Percentiles rank a stretch among this genome's conserved stretches.
Evolutionary conservation across 352 stramenopile genomes (phyloP).

Genomic region (Sclerospora graminicola): DNA sequence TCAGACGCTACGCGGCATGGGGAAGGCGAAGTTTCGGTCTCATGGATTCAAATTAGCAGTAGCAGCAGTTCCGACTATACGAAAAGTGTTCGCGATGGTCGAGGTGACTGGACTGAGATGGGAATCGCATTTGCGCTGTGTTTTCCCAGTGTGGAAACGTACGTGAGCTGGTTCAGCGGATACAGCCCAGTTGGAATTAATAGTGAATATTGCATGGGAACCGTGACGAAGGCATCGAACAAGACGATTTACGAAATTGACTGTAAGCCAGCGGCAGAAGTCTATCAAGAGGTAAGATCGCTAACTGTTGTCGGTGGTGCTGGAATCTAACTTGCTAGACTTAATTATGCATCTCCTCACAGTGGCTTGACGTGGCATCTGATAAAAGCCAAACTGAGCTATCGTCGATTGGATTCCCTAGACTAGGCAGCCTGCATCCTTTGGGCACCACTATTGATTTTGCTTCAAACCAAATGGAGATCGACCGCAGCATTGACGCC

Average conservation of each 20-base stretch:
- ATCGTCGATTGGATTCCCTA: constrained; percentile 67
- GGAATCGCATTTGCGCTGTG: constrained; percentile 74
- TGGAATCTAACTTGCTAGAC: background rate
- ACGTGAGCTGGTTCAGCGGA: constrained; percentile 81
- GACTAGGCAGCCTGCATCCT: constrained; percentile 73
- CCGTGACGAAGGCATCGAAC: constrained; percentile 75
- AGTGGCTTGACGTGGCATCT: constrained; percentile 75
- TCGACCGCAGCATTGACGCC: constrained; percentile 37
- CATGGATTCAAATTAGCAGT: constrained; percentile 84
- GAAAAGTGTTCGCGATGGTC: constrained; percentile 58
- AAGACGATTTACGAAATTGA: constrained; percentile 85
- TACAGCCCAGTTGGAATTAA: constrained; percentile 70
- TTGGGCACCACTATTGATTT: constrained; percentile 78
- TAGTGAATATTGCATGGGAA: constrained; percentile 77
- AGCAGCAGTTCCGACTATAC: constrained; percentile 72
- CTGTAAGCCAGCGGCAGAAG: constrained; percentile 63
- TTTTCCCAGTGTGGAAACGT: constrained; percentile 79
- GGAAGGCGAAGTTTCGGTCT: constrained; percentile 54
- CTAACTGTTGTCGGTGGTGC: background rate
- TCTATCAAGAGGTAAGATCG: constrained; percentile 62
- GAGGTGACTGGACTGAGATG: constrained; percentile 74
- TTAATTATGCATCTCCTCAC: background rate
- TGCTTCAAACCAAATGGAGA: constrained; percentile 58
- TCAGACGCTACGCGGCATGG: constrained; percentile 66
- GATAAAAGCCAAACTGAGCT: constrained; percentile 65